Percentiles rank a stretch among this genome's conserved stretches.
Evolutionary conservation across 1,284 basidiomycete genomes (phyloP).

Genomic region (Afroboletus lepidellus): DNA sequence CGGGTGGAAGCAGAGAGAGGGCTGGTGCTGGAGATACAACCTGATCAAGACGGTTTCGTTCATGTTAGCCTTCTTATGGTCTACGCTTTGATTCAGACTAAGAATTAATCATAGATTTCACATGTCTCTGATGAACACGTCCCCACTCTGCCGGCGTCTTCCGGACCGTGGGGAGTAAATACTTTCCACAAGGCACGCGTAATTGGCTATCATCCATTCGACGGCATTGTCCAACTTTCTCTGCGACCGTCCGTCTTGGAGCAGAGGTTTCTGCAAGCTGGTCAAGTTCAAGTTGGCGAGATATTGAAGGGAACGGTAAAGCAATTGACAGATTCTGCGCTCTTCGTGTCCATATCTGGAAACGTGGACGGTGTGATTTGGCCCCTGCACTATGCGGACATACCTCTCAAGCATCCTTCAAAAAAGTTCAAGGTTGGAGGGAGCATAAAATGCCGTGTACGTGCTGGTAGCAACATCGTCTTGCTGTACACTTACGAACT

Average conservation of each 20-base stretch:
- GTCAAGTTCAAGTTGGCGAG: constrained; percentile 84
- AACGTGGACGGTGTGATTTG: constrained; percentile 91
- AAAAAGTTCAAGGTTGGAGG: constrained; percentile 88
- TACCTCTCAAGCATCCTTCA: constrained; percentile 87
- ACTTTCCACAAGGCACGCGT: constrained; percentile 87
- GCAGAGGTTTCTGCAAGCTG: constrained; percentile 85
- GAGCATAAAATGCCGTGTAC: constrained; percentile 82
- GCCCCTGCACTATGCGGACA: constrained; percentile 95
- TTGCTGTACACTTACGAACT: constrained; percentile 11
- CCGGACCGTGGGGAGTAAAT: constrained; percentile 78
- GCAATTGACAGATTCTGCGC: constrained; percentile 71
- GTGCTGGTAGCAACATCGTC: constrained; percentile 23
- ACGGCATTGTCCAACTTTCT: constrained; percentile 86
- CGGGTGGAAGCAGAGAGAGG: constrained; percentile 83
- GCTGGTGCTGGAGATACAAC: constrained; percentile 64
- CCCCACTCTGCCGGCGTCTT: constrained; percentile 64
- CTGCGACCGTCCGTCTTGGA: constrained; percentile 82
- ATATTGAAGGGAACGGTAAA: constrained; percentile 84
- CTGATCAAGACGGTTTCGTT: constrained; percentile 75
- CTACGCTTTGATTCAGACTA: constrained; percentile 4
- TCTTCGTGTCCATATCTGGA: constrained; percentile 85
- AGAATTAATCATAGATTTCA: constrained; percentile 69
- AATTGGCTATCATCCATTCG: constrained; percentile 84
- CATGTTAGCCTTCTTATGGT: constrained; percentile 58
- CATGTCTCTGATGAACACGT: constrained; percentile 92